Base-by-base conservation (phyloP, 148 eudicot genomes). In the Talinum fruticosum region DNA sequence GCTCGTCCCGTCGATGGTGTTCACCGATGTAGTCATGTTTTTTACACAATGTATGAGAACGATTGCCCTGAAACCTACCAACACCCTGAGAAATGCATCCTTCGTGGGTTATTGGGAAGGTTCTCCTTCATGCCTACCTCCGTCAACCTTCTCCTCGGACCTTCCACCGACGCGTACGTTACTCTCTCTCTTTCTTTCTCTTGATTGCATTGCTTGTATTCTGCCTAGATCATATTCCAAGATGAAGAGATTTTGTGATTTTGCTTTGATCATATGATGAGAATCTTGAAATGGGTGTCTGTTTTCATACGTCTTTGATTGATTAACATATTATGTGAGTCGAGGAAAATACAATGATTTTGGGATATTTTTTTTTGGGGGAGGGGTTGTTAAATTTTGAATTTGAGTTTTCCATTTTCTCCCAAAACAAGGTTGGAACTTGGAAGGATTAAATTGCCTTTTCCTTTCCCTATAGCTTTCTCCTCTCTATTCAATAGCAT, bases 121-220 rank as follows among this genome's bases (percentile, higher is more conserved):
- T 86, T 79, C 70, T 82, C 89, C 8, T 86, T 86, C 71, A 72
- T 84, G 65, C 89, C 89, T 6, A n/a, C 80, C 3, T 57, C 67
- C 41, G 32, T 10, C 8, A 86, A 86, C 64, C 87, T 82, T 4
- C 89, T 86, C 61, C 79, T 86, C 61, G 89, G 89, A 47, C 89
- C 89, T 45, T 71, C 85, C 2, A 79, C 87, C 15, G 3, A 28
- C 12, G 82, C 89, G 87, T 86, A 19, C 38, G 86, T 72, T 51
- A 0, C 3, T 26, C 32, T 59, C 13, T 59, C 64, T 59, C 66
- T 26, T 33, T 62, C 66, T 28, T 51, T 4, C 4, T 51, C 57
- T 51, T 16, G 6, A 41, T 41, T 41, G 45, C 45, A 41, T 41
- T 41, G 45, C 45, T 5, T 41, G 5, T 41, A 10, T 4, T 41